Evolutionary conservation across 805 yeast species (phyloP), one percentile per base, ranked within the genome.

Genomic region (Ogataea parapolymorpha): DNA sequence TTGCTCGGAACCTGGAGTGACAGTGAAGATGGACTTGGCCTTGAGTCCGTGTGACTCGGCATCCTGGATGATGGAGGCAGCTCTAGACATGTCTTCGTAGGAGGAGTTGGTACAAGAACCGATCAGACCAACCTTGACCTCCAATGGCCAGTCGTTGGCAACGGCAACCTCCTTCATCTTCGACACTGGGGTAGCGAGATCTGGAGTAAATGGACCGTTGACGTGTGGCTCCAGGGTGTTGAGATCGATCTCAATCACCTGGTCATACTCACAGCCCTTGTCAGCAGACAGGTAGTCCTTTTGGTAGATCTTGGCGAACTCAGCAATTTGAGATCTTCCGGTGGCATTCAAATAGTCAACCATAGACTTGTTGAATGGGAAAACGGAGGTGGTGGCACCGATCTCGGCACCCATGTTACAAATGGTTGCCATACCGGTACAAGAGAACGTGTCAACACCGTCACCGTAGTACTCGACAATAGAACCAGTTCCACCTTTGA

Each of bases 351-450:
- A 74, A 69, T 88, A 93, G 48, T 61, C 58, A 51, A 52, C 63
- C 68, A 65, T 65, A 35, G 70, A 65, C 32, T 63, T 46, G 54
- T 65, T 89, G 77, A 81, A 91, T 49, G 99, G 99, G 88, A 93
- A 93, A 42, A 87, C 80, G 17, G 98, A 91, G 32, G 99, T 93
- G 27, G 99, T 93, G 32, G 99, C 99, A 67, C 98, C 98, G 56
- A 90, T 89, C 72, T 90, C 98, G 54, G 98, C 98, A 76, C 98
- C 98, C 98, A 90, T 90, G 71, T 90, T 90, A 79, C 98, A 90
- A 71, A 90, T 90, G 58, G 98, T 90, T 65, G 95, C 98, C 98
- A 90, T 90, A 78, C 98, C 98, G 38, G 98, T 91, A 70, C 96
- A 88, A 37, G 95, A 85, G 67, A 90, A 82, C 45, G 91, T 77